Base-by-base conservation (phyloP, 2,329 filamentous ascomycete species). In the Juglanconis oblonga region DNA sequence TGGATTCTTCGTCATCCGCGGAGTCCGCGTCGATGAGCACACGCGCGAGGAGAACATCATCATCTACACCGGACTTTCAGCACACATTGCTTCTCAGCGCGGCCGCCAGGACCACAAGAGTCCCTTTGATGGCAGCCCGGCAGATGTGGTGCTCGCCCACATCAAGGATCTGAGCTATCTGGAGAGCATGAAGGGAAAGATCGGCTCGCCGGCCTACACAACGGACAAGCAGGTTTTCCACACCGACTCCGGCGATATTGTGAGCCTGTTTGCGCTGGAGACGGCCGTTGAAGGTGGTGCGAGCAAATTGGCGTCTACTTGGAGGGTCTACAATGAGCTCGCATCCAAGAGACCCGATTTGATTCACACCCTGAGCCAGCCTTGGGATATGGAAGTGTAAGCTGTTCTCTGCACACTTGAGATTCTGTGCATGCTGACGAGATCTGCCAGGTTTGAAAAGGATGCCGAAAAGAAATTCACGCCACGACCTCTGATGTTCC, bases 161-260 rank as follows among this genome's bases (percentile, higher is more conserved):
- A 85, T 89, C 72, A 88, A 85, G 68, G 86, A 90, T 64, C 74
- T 89, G 7, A 76, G 71, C 1, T 68, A 69, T 10, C 67, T 74
- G 2, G 64, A 70, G 9, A 70, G 72, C 6, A 67, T 70, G 4
- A 68, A 66, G 33, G 64, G 70, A 32, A 72, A 74, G 3, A 86
- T 87, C 52, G 83, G 84, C 2, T 78, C 79, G 1, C 84, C 84
- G 0, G 82, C 83, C 0, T 86, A 85, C 68, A 86, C 83, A 0
- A 75, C 80, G 0, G 84, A 87, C 58, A 86, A 85, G 67, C 85
- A 85, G 68, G 79, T 82, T 5, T 87, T 87, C 65, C 86, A 88
- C 68, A 88, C 83, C 0, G 85, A 88, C 65, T 67, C 69, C 0
- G 79, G 85, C 8, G 86, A 89, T 65, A 76, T 88, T 2, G 77